Conservation (phyloP, 352 stramenopile genomes). For the Aphanomyces stellatus region DNA sequence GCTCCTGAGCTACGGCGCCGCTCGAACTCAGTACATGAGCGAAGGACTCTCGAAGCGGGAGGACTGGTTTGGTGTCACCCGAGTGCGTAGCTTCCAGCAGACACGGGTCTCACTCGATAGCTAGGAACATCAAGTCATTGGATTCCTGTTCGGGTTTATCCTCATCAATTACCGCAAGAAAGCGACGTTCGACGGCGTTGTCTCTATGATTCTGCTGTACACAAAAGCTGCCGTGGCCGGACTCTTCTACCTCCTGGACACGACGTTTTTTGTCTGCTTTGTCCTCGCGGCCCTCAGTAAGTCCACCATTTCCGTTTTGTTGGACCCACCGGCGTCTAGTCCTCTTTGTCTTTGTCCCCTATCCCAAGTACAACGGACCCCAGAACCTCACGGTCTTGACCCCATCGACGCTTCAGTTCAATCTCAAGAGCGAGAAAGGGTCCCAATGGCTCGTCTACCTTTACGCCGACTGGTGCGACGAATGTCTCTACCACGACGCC, state of each 20-base stretch:
- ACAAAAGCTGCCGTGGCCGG: constrained; percentile 51
- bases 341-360: constrained; percentile 47
- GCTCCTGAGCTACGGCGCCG: constrained; percentile 45
- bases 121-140: constrained; percentile 62
- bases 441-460: constrained; percentile 61
- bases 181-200: constrained; percentile 48
- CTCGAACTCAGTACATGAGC: constrained; percentile 36
- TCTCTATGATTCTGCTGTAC: constrained; percentile 64
- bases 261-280: constrained; percentile 52
- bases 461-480: constrained; percentile 62
- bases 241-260: constrained; percentile 59
- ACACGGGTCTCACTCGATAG: too few relatives aligned
- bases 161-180: constrained; percentile 73
- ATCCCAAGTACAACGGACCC: constrained; percentile 54
- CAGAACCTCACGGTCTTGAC: constrained; percentile 42
- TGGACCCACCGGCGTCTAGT: constrained; percentile 25
- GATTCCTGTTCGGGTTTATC: constrained; percentile 45
- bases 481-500: constrained; percentile 61
- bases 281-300: constrained; percentile 49
- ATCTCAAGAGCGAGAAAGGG: constrained; percentile 11
- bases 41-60: constrained; percentile 39
- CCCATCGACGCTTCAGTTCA: constrained; percentile 7
- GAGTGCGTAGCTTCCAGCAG: too few relatives aligned
- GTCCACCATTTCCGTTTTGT: neutral
- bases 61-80: constrained; percentile 50